Percentiles rank a stretch among this genome's conserved stretches.
These are phyloP conservation scores for California macrophylla DNA, from an alignment of 441 rosid species.

Conservation along the genomic window DNA sequence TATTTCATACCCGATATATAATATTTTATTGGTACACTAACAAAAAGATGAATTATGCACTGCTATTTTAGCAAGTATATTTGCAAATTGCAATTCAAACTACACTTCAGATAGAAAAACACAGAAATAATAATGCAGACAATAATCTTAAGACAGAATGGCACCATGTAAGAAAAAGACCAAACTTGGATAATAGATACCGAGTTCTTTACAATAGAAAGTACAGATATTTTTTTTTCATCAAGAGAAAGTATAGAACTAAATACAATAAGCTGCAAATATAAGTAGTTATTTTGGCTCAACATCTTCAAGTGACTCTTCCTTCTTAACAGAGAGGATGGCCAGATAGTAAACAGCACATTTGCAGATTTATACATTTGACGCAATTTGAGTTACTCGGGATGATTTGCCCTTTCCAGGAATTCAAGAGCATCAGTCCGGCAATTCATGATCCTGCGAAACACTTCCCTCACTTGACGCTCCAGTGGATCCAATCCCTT, in stretches of 20 bases:
- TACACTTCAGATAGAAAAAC: too few species aligned
- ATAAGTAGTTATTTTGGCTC: constrained; percentile 9
- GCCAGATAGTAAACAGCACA: not conserved
- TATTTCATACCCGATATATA: too few species aligned
- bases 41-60: too few species aligned
- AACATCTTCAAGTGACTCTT: not conserved
- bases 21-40: too few species aligned
- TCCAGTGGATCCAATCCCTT: constrained; percentile 33
- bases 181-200: not conserved
- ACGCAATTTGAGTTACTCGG: not conserved
- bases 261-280: constrained; percentile 15
- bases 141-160: not conserved
- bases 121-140: not conserved
- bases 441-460: constrained; percentile 25
- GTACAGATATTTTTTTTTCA: constrained; percentile 1
- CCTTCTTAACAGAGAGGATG: not conserved
- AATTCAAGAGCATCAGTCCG: constrained; percentile 27
- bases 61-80: too few species aligned
- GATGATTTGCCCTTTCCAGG: constrained; percentile 8
- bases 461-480: constrained; percentile 30
- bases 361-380: constrained; percentile 8
- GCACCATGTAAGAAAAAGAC: not conserved
- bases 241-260: constrained; percentile 9
- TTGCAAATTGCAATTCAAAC: too few species aligned
- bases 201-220: constrained; percentile 13